phyloP scores from a whole-genome alignment of 2,329 filamentous ascomycete species.

The Nectriaceae sp. region DNA sequence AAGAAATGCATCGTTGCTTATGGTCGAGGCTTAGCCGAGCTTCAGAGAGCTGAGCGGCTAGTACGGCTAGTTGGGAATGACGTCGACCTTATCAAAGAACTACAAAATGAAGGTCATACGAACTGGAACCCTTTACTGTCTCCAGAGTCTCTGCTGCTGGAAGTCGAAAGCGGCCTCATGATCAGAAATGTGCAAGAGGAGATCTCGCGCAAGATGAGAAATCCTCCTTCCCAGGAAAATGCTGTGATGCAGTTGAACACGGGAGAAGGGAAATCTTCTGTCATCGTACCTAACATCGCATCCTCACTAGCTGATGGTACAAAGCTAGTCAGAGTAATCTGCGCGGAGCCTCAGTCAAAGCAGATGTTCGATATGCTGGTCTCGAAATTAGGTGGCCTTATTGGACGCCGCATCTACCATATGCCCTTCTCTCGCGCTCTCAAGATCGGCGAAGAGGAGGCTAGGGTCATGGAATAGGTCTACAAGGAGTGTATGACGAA shows the following conservation, averaged over 20 bases:
- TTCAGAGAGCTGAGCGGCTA: conserved; percentile 47
- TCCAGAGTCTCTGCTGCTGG: conserved; percentile 66
- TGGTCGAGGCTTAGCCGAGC: conserved; percentile 39
- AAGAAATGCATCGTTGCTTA: conserved; percentile 39
- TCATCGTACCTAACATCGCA: conserved; percentile 67
- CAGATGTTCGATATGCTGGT: conserved; percentile 53
- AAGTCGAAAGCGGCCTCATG: conserved; percentile 65
- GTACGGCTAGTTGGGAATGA: conserved; percentile 23
- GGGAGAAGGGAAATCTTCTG: conserved; percentile 69
- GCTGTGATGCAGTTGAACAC: conserved; percentile 68
- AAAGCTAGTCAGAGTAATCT: conserved; percentile 58
- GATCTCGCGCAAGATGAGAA: conserved; percentile 63
- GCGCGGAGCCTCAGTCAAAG: conserved; percentile 60
- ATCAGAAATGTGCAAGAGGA: conserved; percentile 63
- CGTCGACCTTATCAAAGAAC: conserved; percentile 41
- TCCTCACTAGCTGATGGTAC: conserved; percentile 51
- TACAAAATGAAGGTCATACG: conserved; percentile 54
- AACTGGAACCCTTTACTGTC: conserved; percentile 56
- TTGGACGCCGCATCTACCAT: conserved; percentile 55
- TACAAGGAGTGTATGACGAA: conserved; percentile 48
- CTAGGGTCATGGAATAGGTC: conserved; percentile 37
- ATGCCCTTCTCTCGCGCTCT: conserved; percentile 61
- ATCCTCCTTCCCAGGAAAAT: conserved; percentile 52
- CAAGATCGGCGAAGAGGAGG: conserved; percentile 31
- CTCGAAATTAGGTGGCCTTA: conserved; percentile 51